phyloP scores from a whole-genome alignment of 768 basidiomycete species.

The Suillus americanus region DNA sequence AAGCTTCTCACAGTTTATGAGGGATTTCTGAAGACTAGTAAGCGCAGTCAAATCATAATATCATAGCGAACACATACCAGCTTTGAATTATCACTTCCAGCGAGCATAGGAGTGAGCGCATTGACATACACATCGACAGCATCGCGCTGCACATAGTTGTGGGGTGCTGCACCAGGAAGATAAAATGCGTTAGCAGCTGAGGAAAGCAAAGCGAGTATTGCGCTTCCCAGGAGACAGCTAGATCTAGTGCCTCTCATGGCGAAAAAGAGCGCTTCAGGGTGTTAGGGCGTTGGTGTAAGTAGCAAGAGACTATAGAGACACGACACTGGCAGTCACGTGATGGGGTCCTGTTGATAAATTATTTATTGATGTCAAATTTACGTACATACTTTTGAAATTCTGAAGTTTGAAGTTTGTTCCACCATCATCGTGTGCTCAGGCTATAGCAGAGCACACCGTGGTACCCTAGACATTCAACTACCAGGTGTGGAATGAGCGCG shows the following conservation, averaged over 20 bases:
- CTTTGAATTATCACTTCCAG: slow-evolving; percentile 66
- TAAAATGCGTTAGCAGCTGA: slow-evolving; percentile 67
- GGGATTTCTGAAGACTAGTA: slow-evolving; percentile 63
- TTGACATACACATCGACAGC: slow-evolving; percentile 82
- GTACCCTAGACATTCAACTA: not conserved
- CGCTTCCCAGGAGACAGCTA: slow-evolving; percentile 14
- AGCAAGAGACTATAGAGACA: not conserved
- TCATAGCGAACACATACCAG: slow-evolving; percentile 47
- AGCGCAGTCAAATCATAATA: slow-evolving; percentile 9
- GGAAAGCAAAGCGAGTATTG: slow-evolving; percentile 17
- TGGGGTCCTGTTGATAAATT: not conserved
- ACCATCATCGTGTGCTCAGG: no score
- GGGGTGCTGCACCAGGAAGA: slow-evolving; percentile 88
- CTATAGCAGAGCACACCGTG: not conserved
- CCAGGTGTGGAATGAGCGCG: not conserved
- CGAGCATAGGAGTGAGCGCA: slow-evolving; percentile 83
- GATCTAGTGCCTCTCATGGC: slow-evolving; percentile 21
- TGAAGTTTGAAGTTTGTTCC: no score
- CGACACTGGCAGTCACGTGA: not conserved
- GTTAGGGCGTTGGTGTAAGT: not conserved
- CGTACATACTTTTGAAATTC: no score
- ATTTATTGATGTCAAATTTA: not conserved
- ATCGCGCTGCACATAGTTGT: slow-evolving; percentile 74
- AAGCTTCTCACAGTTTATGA: slow-evolving; percentile 71
- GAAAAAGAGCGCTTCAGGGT: not conserved